Percentiles rank a stretch among this genome's conserved stretches.
Conservation (phyloP, 1,284 basidiomycete genomes). For the Tilletia walkeri region DNA sequence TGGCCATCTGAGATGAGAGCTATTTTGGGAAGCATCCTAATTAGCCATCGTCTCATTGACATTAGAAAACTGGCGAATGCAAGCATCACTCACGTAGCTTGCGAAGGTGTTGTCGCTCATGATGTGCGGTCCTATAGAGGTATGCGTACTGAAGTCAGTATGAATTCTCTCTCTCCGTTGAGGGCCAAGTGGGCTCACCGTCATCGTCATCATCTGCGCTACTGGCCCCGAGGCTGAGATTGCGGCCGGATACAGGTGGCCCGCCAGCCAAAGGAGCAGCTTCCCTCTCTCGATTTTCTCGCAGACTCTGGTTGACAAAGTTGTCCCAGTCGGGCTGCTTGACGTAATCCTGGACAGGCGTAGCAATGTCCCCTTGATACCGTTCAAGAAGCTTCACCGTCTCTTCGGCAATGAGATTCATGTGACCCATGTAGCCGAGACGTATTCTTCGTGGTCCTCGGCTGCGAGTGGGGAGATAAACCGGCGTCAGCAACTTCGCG, state of each 20-base stretch:
- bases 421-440: constrained; percentile 90
- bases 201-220: constrained; percentile 20
- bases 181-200: constrained; percentile 26
- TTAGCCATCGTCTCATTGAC: background rate
- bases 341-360: constrained; percentile 30
- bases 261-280: constrained; percentile 52
- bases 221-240: constrained; percentile 35
- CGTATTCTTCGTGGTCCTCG: constrained; percentile 45
- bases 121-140: background rate
- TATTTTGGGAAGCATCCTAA: background rate
- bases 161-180: constrained; percentile 8
- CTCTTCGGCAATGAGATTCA: constrained; percentile 88
- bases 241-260: constrained; percentile 35
- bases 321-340: constrained; percentile 48
- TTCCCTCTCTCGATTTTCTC: constrained; percentile 49
- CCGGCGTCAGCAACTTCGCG: constrained; percentile 1
- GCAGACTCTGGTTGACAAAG: constrained; percentile 48
- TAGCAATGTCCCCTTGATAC: constrained; percentile 64
- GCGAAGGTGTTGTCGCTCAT: constrained; percentile 37
- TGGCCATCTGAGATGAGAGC: constrained; percentile 51
- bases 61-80: background rate
- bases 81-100: constrained; percentile 30
- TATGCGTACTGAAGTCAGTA: background rate
- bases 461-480: background rate
- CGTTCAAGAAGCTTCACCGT: constrained; percentile 79